phyloP scores from a whole-genome alignment of 176 grass and related monocot genomes.

The Ananas comosus region DNA sequence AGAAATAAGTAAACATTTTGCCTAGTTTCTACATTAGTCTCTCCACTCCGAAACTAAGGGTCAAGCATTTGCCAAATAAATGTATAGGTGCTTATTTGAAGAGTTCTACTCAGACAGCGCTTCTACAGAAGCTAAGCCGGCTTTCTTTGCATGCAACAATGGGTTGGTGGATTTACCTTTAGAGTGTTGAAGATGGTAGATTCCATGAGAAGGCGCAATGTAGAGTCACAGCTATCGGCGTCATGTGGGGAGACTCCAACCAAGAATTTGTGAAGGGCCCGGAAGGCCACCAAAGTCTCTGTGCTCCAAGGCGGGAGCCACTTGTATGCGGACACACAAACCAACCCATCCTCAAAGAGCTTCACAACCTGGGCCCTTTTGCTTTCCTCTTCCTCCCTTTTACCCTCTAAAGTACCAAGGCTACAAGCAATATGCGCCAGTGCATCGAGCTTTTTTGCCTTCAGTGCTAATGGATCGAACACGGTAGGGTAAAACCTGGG shows the following conservation, averaged over 20 bases:
- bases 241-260: constrained; percentile 48
- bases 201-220: constrained; percentile 48
- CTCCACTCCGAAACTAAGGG: too few relatives aligned
- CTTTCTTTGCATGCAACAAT: constrained; percentile 1
- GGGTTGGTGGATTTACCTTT: constrained; percentile 48
- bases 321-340: constrained; percentile 52
- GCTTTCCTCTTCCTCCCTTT: constrained; percentile 18
- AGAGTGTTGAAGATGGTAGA: constrained; percentile 70
- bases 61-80: too few relatives aligned
- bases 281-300: constrained; percentile 67
- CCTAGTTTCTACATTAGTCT: too few relatives aligned
- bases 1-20: not conserved
- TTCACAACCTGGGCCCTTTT: constrained; percentile 1
- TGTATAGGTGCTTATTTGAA: too few relatives aligned
- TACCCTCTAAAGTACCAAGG: not conserved
- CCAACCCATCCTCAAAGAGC: constrained; percentile 64
- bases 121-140: constrained; percentile 5
- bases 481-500: constrained; percentile 48
- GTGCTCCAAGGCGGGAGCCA: constrained; percentile 81
- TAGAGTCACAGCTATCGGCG: constrained; percentile 17
- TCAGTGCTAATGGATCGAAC: constrained; percentile 70
- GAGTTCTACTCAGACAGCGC: not conserved
- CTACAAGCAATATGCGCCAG: constrained; percentile 37
- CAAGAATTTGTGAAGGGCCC: constrained; percentile 52
- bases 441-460: constrained; percentile 83